Evolutionary conservation across 1,284 basidiomycete species (phyloP).

Genomic region (Exobasidium rhododendri): DNA sequence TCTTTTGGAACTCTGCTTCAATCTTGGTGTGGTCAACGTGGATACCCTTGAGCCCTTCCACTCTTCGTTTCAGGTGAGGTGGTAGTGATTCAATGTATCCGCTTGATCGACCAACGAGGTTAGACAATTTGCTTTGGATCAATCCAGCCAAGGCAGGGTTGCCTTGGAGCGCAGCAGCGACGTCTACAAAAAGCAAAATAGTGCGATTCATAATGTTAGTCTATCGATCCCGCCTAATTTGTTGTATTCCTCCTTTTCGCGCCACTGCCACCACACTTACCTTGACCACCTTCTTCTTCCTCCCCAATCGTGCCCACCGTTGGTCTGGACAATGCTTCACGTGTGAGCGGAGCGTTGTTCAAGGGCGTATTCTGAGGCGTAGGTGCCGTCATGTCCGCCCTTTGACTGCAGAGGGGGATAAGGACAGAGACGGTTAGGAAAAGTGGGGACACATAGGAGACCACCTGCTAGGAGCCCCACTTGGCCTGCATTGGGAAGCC

Average conservation of each 20-base stretch:
- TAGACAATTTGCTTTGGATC: constrained; percentile 61
- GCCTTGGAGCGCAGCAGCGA: constrained; percentile 34
- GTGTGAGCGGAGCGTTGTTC: constrained; percentile 67
- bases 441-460: constrained; percentile 2
- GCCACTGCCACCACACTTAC: neutral
- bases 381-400: constrained; percentile 60
- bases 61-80: constrained; percentile 72
- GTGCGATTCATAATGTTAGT: neutral
- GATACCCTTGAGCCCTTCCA: constrained; percentile 90
- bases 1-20: constrained; percentile 92
- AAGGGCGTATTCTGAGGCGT: constrained; percentile 80
- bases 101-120: constrained; percentile 73
- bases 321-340: constrained; percentile 65
- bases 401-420: constrained; percentile 31
- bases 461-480: neutral
- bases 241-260: neutral
- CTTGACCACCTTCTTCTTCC: constrained; percentile 36
- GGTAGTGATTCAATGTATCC: constrained; percentile 86
- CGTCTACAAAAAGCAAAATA: constrained; percentile 18
- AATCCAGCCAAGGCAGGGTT: constrained; percentile 55
- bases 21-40: constrained; percentile 90
- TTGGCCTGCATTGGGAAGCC: neutral
- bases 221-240: no score
- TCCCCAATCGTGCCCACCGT: constrained; percentile 53
- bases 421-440: no score